phyloP scores from a whole-genome alignment of 2,329 filamentous ascomycete species.

The Hypomyces rosellus region DNA sequence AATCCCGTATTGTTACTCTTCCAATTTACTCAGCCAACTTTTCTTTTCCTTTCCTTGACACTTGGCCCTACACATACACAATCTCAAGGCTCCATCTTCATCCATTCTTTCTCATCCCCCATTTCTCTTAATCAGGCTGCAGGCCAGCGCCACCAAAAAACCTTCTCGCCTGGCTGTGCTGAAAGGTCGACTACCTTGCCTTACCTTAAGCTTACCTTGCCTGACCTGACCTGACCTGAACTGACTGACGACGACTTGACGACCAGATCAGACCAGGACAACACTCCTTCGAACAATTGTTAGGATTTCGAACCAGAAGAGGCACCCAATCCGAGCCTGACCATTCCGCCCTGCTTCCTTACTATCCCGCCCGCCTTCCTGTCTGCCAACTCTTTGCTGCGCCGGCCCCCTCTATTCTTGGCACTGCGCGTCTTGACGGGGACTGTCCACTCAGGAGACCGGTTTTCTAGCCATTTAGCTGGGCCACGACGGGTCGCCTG shows the following conservation, averaged over 20 bases:
- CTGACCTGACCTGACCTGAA: too few relatives aligned
- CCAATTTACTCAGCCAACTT: too few relatives aligned
- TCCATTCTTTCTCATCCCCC: too few relatives aligned
- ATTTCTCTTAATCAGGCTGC: conserved; percentile 15
- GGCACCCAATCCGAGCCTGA: conserved; percentile 10
- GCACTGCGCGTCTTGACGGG: conserved; percentile 11
- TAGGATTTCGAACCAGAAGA: background rate
- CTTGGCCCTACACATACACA: too few relatives aligned
- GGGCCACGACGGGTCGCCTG: conserved; percentile 18
- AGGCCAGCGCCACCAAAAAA: conserved; percentile 8
- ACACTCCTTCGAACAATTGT: background rate
- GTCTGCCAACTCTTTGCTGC: conserved; percentile 6
- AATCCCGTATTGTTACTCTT: too few relatives aligned
- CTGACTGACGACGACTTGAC: background rate
- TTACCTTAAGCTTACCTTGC: too few relatives aligned
- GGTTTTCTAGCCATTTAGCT: conserved; percentile 16
- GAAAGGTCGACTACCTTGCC: background rate
- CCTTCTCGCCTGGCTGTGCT: conserved; percentile 3
- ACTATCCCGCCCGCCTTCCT: background rate
- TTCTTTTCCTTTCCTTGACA: too few relatives aligned
- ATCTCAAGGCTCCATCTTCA: too few relatives aligned
- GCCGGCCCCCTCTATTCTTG: conserved; percentile 4
- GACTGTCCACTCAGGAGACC: conserved; percentile 11
- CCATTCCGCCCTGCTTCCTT: conserved; percentile 7
- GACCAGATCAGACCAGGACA: background rate